Conservation (phyloP, 83 land plant genomes). For the Picea abies region DNA sequence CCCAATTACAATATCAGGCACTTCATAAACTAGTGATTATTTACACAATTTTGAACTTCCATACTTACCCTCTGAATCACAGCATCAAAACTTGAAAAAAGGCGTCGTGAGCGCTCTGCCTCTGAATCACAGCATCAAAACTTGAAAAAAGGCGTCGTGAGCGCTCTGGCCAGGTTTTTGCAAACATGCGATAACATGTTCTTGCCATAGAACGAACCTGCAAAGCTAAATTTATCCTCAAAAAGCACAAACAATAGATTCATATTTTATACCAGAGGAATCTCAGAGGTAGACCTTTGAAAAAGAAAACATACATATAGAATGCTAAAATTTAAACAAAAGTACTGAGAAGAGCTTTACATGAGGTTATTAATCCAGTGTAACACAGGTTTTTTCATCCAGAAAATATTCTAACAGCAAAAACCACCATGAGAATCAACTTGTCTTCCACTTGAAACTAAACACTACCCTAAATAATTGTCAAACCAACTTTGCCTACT, state of each 20-base stretch:
- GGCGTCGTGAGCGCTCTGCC: slow-evolving; percentile 82
- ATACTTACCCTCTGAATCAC: slow-evolving; percentile 82
- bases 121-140: slow-evolving; percentile 64
- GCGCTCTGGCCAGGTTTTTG: slow-evolving; percentile 98
- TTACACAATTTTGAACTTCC: background rate
- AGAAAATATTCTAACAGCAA: background rate
- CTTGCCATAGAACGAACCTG: slow-evolving; percentile 96
- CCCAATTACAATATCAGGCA: too few relatives aligned
- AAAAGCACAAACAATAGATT: background rate
- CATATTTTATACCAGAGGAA: background rate
- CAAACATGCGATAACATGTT: slow-evolving; percentile 89
- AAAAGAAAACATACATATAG: background rate
- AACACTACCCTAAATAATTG: background rate
- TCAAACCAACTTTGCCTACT: background rate
- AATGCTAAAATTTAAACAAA: background rate
- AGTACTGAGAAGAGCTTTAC: background rate
- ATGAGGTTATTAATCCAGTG: background rate
- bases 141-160: slow-evolving; percentile 75
- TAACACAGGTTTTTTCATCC: background rate
- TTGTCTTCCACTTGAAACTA: background rate
- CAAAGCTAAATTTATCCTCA: slow-evolving; percentile 7
- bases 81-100: slow-evolving; percentile 86
- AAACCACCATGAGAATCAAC: background rate
- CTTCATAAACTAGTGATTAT: background rate
- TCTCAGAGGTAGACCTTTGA: background rate